phyloP scores from a whole-genome alignment of 2,329 filamentous ascomycete species.

The Pseudogymnoascus sp. region DNA sequence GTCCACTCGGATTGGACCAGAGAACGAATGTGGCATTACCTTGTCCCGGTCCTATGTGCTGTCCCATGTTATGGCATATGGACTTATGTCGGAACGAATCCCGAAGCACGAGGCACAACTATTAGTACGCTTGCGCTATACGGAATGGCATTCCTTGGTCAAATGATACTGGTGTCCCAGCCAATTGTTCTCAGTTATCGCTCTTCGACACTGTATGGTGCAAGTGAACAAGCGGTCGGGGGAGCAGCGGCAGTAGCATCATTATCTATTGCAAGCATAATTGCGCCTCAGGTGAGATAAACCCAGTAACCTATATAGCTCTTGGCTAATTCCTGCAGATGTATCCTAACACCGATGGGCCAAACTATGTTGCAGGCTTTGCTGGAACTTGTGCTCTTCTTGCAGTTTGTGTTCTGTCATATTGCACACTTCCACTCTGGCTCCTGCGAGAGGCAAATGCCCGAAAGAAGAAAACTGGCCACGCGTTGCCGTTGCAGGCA shows the following conservation, averaged over 20 bases:
- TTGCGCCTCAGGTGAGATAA: conserved; percentile 16
- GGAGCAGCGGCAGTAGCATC: conserved; percentile 21
- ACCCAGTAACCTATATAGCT: not conserved
- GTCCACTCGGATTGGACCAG: conserved; percentile 21
- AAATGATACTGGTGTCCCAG: conserved; percentile 17
- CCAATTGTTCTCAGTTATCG: conserved; percentile 15
- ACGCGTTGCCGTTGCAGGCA: conserved; percentile 7
- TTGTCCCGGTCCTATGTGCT: conserved; percentile 14
- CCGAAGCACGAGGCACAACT: conserved; percentile 15
- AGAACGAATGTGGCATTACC: conserved; percentile 23
- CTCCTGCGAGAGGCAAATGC: conserved; percentile 9
- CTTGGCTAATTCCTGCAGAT: not conserved
- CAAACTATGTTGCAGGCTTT: conserved; percentile 17
- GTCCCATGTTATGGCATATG: conserved; percentile 23
- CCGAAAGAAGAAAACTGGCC: conserved; percentile 8
- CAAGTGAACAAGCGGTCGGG: conserved; percentile 21
- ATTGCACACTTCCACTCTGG: conserved; percentile 16
- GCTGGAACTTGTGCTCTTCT: conserved; percentile 14
- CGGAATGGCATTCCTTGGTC: conserved; percentile 19
- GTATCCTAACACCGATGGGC: not conserved
- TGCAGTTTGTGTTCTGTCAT: conserved; percentile 14
- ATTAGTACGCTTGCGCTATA: conserved; percentile 18
- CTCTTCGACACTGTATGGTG: conserved; percentile 19
- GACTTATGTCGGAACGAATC: conserved; percentile 17
- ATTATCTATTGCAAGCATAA: conserved; percentile 19